Evolutionary conservation across 2,329 filamentous ascomycete genomes (phyloP).

Genomic region (Hypoxylon sp.): DNA sequence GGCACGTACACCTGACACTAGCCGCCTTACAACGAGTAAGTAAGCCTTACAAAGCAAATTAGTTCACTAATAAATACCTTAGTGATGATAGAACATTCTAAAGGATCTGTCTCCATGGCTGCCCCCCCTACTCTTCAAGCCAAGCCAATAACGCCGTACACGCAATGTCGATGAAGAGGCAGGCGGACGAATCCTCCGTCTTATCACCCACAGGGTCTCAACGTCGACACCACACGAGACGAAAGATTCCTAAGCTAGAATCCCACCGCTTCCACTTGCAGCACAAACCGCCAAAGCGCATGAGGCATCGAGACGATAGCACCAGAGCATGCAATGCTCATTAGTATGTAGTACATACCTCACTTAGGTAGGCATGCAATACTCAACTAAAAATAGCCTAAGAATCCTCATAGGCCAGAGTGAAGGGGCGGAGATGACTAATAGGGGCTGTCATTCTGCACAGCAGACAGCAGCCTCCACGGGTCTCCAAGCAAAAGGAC

Average conservation of each 20-base stretch:
- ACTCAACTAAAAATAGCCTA: constrained; percentile 23
- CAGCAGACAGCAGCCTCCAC: constrained; percentile 8
- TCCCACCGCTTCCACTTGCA: constrained; percentile 5
- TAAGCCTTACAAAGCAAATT: no score
- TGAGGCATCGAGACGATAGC: neutral
- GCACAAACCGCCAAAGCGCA: neutral
- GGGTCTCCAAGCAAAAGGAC: neutral
- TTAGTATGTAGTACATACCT: no score
- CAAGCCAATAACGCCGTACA: constrained; percentile 5
- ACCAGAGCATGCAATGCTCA: no score
- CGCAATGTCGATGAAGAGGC: neutral
- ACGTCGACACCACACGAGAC: constrained; percentile 1
- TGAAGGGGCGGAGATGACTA: neutral
- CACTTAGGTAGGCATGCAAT: neutral
- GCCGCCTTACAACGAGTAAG: no score
- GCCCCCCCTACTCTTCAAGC: no score
- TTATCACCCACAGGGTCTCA: constrained; percentile 17
- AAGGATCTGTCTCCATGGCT: neutral
- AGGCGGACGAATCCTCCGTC: constrained; percentile 26
- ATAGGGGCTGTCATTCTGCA: neutral
- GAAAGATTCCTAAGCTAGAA: constrained; percentile 1
- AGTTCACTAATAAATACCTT: no score
- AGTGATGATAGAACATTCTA: no score
- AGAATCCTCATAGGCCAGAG: constrained; percentile 22
- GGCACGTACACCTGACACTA: no score